Conservation (phyloP, 1,139 yeast genomes). For the Pichia sp. region DNA sequence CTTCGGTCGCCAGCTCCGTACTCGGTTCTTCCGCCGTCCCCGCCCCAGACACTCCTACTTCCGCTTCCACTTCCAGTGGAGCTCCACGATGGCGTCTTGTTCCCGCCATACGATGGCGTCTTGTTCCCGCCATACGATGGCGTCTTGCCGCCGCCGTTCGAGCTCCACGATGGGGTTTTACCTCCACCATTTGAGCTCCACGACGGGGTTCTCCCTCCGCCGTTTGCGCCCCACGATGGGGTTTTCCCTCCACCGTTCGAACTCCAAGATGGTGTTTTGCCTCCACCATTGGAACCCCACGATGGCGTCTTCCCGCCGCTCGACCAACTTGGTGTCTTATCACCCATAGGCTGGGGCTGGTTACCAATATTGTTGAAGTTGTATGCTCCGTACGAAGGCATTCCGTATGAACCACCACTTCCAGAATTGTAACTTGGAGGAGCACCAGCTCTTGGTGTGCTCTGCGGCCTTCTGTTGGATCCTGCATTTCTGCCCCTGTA, state of each 20-base stretch:
- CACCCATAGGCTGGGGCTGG: constrained; percentile 31
- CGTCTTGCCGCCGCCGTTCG: constrained; percentile 33
- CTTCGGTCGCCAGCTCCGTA: constrained; percentile 44
- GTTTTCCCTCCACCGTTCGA: constrained; percentile 41
- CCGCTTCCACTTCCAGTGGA: constrained; percentile 38
- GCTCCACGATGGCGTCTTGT: constrained; percentile 27
- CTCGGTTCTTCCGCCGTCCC: constrained; percentile 48
- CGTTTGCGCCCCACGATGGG: constrained; percentile 43
- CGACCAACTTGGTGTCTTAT: constrained; percentile 29
- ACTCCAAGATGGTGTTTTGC: constrained; percentile 52
- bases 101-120: constrained; percentile 31
- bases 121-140: constrained; percentile 36
- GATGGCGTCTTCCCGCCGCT: constrained; percentile 20
- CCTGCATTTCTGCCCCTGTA: constrained; percentile 30
- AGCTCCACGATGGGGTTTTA: constrained; percentile 34
- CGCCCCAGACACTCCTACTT: constrained; percentile 42
- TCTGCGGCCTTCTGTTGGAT: constrained; percentile 1
- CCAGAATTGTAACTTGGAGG: constrained; percentile 17
- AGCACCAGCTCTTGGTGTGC: background rate
- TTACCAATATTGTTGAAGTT: constrained; percentile 23
- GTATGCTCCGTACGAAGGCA: constrained; percentile 26
- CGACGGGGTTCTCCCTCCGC: constrained; percentile 44
- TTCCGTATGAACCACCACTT: constrained; percentile 26
- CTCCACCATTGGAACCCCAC: constrained; percentile 35
- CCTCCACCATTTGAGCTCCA: constrained; percentile 35